Evolutionary conservation across 129 eudicot species (phyloP).

Genomic region (Tagetes erecta): DNA sequence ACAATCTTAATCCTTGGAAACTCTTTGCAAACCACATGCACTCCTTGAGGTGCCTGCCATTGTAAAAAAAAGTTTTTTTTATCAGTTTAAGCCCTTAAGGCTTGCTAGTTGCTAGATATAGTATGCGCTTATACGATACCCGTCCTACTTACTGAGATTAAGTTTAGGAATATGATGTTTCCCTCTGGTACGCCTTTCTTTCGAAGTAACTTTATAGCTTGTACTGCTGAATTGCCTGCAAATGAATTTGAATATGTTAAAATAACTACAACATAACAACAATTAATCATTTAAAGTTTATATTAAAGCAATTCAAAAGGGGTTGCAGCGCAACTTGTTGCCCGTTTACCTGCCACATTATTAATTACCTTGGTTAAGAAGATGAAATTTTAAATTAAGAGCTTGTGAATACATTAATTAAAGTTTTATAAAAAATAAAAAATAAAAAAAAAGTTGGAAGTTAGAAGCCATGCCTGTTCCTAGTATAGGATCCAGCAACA

Average conservation of each 20-base stretch:
- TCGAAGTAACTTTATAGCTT: conserved; percentile 73
- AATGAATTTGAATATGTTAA: not conserved
- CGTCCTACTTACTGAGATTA: conserved; percentile 63
- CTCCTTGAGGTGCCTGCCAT: conserved; percentile 87
- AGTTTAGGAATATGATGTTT: conserved; percentile 85
- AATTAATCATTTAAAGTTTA: conserved; percentile 4
- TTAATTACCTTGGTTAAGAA: too few relatives aligned
- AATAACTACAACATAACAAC: not conserved
- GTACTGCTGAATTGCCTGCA: conserved; percentile 86
- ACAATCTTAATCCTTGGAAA: conserved; percentile 80
- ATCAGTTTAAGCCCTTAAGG: not conserved
- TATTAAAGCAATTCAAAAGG: not conserved
- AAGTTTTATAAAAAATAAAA: too few relatives aligned
- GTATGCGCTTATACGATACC: not conserved
- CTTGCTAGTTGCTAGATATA: not conserved
- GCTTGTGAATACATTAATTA: too few relatives aligned
- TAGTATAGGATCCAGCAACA: conserved; percentile 77
- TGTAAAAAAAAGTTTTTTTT: not conserved
- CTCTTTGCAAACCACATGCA: conserved; percentile 71
- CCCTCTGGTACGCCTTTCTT: conserved; percentile 85
- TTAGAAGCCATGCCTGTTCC: conserved; percentile 64
- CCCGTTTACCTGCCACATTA: too few relatives aligned
- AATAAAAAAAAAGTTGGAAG: not conserved
- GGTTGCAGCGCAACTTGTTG: too few relatives aligned
- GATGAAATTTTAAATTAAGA: too few relatives aligned